Conservation (phyloP, 1,284 basidiomycete species). For the Inonotus obliquus region DNA sequence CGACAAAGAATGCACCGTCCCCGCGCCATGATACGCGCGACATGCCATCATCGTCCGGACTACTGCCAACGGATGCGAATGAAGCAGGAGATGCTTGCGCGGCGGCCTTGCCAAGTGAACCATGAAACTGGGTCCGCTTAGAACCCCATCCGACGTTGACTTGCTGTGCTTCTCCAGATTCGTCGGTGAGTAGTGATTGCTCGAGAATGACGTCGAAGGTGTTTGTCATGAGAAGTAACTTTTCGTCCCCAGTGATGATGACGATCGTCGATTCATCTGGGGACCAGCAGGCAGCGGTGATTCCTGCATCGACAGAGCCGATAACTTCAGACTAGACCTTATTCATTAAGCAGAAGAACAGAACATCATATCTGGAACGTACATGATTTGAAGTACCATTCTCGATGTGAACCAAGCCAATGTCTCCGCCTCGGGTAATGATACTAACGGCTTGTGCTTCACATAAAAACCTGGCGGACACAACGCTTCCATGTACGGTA, state of each 20-base stretch:
- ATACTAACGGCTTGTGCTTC: slow-evolving; percentile 14
- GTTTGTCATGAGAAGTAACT: slow-evolving; percentile 85
- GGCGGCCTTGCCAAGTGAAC: slow-evolving; percentile 87
- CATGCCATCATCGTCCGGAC: slow-evolving; percentile 68
- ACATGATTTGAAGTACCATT: slow-evolving; percentile 1
- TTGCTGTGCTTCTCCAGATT: slow-evolving; percentile 88
- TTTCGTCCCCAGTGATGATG: slow-evolving; percentile 56
- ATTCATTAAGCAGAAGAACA: background rate
- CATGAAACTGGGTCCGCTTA: slow-evolving; percentile 96
- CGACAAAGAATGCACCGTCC: slow-evolving; percentile 85
- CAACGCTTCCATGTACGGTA: background rate
- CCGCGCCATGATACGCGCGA: slow-evolving; percentile 91
- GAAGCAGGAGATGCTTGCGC: slow-evolving; percentile 52
- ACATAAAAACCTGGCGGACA: slow-evolving; percentile 13
- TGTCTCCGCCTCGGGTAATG: slow-evolving; percentile 13
- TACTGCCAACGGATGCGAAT: slow-evolving; percentile 37
- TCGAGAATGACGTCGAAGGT: slow-evolving; percentile 89
- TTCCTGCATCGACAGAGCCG: slow-evolving; percentile 51
- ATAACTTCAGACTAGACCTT: slow-evolving; percentile 37
- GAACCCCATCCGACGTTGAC: slow-evolving; percentile 98
- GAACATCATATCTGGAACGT: background rate
- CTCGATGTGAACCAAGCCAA: slow-evolving; percentile 12
- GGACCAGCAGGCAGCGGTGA: slow-evolving; percentile 51
- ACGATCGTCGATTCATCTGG: slow-evolving; percentile 57
- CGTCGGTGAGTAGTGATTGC: slow-evolving; percentile 60